Evolutionary conservation across 768 basidiomycete species (phyloP).

Genomic region (Agaricus bisporus): DNA sequence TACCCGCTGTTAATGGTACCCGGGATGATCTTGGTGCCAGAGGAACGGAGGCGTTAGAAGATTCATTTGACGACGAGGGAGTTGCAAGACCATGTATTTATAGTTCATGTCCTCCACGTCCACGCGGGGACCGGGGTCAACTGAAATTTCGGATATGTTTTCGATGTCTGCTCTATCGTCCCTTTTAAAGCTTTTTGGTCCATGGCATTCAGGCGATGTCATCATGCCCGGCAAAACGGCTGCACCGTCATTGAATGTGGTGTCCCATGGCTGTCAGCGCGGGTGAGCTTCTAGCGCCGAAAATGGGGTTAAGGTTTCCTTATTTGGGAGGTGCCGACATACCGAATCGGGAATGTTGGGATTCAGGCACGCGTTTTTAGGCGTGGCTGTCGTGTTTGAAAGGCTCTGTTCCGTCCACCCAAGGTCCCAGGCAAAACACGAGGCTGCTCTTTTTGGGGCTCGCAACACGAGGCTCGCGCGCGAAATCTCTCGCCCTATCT

Average conservation of each 20-base stretch:
- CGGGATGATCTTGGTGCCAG: background rate
- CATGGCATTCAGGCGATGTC: too few species aligned
- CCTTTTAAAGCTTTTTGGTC: too few species aligned
- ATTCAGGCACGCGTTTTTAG: constrained; percentile 18
- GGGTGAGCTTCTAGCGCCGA: background rate
- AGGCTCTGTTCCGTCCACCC: constrained; percentile 29
- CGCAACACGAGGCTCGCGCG: constrained; percentile 42
- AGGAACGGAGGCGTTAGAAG: background rate
- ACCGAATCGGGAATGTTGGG: constrained; percentile 16
- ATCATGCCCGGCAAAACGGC: too few species aligned
- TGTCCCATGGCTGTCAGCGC: background rate
- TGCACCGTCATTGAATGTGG: background rate
- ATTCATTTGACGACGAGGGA: background rate
- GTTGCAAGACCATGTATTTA: background rate
- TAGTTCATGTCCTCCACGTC: background rate
- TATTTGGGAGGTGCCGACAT: constrained; percentile 10
- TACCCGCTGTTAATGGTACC: background rate
- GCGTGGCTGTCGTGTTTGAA: constrained; percentile 9
- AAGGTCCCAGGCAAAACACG: constrained; percentile 31
- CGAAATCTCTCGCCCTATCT: constrained; percentile 16
- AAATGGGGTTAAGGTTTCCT: constrained; percentile 14
- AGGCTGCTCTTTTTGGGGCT: constrained; percentile 25
- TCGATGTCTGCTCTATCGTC: too few species aligned
- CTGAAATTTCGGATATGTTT: too few species aligned
- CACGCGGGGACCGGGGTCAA: too few species aligned